Evolutionary conservation across 495 filamentous ascomycete genomes (phyloP).

Genomic region (Cercophora scortea): DNA sequence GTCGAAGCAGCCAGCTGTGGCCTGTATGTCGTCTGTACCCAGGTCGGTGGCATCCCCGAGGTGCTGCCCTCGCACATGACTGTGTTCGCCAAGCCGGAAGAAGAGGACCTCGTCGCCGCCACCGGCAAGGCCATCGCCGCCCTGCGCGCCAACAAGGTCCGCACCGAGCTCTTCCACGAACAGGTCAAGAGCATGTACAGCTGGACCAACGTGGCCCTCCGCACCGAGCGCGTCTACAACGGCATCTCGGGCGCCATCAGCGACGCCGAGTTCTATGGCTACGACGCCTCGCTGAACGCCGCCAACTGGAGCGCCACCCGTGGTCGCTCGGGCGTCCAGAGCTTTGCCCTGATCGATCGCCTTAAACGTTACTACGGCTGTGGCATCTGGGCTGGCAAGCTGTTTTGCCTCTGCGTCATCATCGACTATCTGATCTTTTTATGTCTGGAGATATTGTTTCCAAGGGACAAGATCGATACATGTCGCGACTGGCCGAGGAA

Average conservation of each 20-base stretch:
- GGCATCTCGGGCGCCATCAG: constrained; percentile 77
- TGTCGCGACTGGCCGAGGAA: constrained; percentile 90
- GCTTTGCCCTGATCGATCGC: constrained; percentile 87
- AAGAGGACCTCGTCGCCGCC: constrained; percentile 79
- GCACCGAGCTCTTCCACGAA: constrained; percentile 91
- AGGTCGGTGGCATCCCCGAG: constrained; percentile 93
- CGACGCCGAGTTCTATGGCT: constrained; percentile 82
- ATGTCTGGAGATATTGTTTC: constrained; percentile 79
- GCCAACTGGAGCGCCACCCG: constrained; percentile 66
- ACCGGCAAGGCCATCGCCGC: constrained; percentile 75
- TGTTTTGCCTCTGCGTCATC: constrained; percentile 90
- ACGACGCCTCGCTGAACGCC: constrained; percentile 49
- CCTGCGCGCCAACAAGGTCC: constrained; percentile 72
- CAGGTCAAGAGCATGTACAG: constrained; percentile 97
- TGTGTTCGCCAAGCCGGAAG: constrained; percentile 84
- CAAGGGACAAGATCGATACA: constrained; percentile 76
- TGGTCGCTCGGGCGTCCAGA: constrained; percentile 65
- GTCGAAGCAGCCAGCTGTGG: constrained; percentile 95
- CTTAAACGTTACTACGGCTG: constrained; percentile 97
- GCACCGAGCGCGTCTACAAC: constrained; percentile 91
- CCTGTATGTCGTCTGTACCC: constrained; percentile 91
- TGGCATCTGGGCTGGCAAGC: constrained; percentile 97
- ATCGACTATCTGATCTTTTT: constrained; percentile 88
- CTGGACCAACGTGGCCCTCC: constrained; percentile 88
- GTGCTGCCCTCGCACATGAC: constrained; percentile 93